Evolutionary conservation across 495 filamentous ascomycete genomes (phyloP).

Genomic region (Talaromyces adpressus): DNA sequence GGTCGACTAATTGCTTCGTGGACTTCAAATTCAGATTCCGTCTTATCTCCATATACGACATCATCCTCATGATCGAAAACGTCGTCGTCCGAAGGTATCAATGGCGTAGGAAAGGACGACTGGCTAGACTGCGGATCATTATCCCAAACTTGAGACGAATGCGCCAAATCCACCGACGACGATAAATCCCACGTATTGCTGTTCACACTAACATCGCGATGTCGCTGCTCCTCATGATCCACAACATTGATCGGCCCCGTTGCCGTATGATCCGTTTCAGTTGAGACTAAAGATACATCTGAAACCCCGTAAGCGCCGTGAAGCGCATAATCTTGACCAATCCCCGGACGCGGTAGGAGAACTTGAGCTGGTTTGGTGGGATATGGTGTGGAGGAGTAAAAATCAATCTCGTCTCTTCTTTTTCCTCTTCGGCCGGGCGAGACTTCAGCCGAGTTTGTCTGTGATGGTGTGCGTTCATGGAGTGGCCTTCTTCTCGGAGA

Average conservation of each 20-base stretch:
- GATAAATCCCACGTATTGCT: conserved; percentile 35
- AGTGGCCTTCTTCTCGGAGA: conserved; percentile 38
- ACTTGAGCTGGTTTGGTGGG: conserved; percentile 48
- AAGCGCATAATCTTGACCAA: conserved; percentile 31
- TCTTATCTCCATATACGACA: conserved; percentile 24
- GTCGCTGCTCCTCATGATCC: not conserved
- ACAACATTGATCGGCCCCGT: not conserved
- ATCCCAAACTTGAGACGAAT: conserved; percentile 34
- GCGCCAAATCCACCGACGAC: conserved; percentile 25
- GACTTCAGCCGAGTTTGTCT: conserved; percentile 38
- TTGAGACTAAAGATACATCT: conserved; percentile 7
- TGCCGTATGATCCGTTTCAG: conserved; percentile 10
- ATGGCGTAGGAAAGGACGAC: conserved; percentile 30
- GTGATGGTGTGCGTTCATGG: conserved; percentile 47
- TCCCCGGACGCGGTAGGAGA: conserved; percentile 38
- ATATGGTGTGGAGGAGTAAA: conserved; percentile 40
- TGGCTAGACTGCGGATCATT: conserved; percentile 38
- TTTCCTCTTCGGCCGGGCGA: conserved; percentile 28
- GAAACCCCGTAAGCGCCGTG: conserved; percentile 18
- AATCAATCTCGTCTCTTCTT: conserved; percentile 29
- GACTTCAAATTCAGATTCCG: not conserved
- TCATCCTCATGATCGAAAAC: conserved; percentile 13
- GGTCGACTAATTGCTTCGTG: not conserved
- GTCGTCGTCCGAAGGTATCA: conserved; percentile 19
- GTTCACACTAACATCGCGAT: not conserved